phyloP scores from a whole-genome alignment of 768 basidiomycete species.

The Gautieria morchelliformis region DNA sequence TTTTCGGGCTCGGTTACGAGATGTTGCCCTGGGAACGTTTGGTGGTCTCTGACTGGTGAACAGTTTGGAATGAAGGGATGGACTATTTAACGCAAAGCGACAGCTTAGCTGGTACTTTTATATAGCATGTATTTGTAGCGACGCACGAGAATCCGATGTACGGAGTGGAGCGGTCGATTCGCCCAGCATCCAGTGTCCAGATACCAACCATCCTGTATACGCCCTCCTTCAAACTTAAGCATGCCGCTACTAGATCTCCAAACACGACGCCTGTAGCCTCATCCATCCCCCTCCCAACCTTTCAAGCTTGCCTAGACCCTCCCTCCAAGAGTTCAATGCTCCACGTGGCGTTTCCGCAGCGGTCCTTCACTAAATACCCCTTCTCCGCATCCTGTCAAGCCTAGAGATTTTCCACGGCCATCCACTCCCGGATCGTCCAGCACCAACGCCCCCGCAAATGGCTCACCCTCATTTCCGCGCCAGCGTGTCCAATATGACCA shows the following conservation, averaged over 20 bases:
- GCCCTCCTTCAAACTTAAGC: neutral
- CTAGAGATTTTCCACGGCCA: slow-evolving; percentile 9
- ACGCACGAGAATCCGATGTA: too few relatives aligned
- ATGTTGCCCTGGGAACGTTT: too few relatives aligned
- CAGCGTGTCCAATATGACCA: slow-evolving; percentile 39
- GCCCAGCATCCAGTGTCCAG: neutral
- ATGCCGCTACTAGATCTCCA: slow-evolving; percentile 26
- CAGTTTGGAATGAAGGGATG: too few relatives aligned
- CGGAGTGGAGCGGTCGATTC: too few relatives aligned
- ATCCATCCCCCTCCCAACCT: slow-evolving; percentile 21
- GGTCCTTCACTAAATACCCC: slow-evolving; percentile 16
- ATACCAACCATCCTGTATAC: neutral
- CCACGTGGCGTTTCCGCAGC: slow-evolving; percentile 16
- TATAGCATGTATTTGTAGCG: too few relatives aligned
- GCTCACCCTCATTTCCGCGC: slow-evolving; percentile 16
- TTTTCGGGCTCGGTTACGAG: too few relatives aligned
- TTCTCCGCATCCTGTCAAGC: slow-evolving; percentile 20
- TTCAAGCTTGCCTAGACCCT: slow-evolving; percentile 16
- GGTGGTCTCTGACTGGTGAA: too few relatives aligned
- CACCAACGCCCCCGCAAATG: neutral
- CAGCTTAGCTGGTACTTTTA: too few relatives aligned
- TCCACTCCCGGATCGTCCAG: slow-evolving; percentile 13
- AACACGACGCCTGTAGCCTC: slow-evolving; percentile 38
- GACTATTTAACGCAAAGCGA: too few relatives aligned
- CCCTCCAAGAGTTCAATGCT: too few relatives aligned